Evolutionary conservation across 1,284 basidiomycete genomes (phyloP).

Genomic region (Golubevia pallescens): DNA sequence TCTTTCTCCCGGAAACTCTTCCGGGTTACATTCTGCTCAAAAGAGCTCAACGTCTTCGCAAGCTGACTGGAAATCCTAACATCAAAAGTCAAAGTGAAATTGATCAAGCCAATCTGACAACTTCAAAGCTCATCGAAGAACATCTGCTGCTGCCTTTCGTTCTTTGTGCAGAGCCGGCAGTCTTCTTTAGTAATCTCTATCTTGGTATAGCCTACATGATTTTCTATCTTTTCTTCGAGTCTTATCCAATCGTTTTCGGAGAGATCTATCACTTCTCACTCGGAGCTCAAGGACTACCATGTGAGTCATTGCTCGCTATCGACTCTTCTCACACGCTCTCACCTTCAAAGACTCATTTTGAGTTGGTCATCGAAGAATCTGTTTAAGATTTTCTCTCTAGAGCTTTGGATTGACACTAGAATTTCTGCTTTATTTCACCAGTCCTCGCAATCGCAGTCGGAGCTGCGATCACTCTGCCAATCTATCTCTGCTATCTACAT

Average conservation of each 20-base stretch:
- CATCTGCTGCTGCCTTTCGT: constrained; percentile 44
- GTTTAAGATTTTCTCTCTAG: too few species aligned
- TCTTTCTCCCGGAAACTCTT: constrained; percentile 64
- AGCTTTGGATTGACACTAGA: too few species aligned
- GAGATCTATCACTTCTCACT: constrained; percentile 16
- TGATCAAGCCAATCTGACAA: constrained; percentile 24
- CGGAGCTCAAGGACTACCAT: too few species aligned
- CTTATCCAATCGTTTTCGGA: constrained; percentile 38
- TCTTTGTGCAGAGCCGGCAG: constrained; percentile 33
- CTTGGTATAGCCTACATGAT: constrained; percentile 47
- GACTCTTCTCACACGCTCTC: too few species aligned
- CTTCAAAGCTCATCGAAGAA: constrained; percentile 33
- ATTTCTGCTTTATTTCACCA: too few species aligned
- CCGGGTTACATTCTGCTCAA: constrained; percentile 60
- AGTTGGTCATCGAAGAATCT: too few species aligned
- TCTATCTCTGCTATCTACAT: too few species aligned
- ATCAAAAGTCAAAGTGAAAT: constrained; percentile 63
- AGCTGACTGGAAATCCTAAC: constrained; percentile 61
- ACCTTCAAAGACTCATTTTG: too few species aligned
- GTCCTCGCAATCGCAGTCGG: too few species aligned
- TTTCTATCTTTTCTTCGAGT: constrained; percentile 28
- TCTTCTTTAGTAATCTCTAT: constrained; percentile 40
- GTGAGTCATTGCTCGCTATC: too few species aligned
- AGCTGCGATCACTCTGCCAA: too few species aligned
- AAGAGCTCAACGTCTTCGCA: constrained; percentile 62